Evolutionary conservation across 805 yeast genomes (phyloP), one percentile per base, ranked within the genome.

Genomic region (Yamadazyma olivae): DNA sequence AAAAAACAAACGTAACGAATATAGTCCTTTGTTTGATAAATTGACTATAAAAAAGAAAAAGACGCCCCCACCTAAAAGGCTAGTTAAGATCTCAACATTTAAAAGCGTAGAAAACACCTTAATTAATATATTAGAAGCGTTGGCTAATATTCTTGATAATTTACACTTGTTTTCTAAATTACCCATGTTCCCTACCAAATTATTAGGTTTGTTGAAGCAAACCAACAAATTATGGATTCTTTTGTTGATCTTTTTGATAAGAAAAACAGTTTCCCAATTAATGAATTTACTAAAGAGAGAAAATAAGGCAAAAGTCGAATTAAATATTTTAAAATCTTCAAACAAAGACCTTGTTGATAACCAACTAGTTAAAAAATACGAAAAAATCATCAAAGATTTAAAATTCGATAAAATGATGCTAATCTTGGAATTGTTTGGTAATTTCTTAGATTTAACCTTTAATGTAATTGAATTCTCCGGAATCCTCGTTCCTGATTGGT

Each of bases 191-290:
- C 74, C 74, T 2, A 45, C 61, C 37, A 42, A 40, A 16, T 44
- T 67, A 7, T 21, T 49, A 14, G 51, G 50, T 6, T 36, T 67
- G 15, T 49, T 67, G 32, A 64, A 63, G 36, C 67, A 67, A 35
- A 67, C 74, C 38, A 67, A 67, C 45, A 64, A 63, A 42, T 43
- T 67, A 28, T 67, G 74, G 74, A 59, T 67, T 25, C 48, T 67
- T 16, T 60, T 67, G 9, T 48, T 67, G 41, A 47, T 67, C 3
- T 67, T 67, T 32, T 55, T 67, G 47, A 61, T 67, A 15, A 44
- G 71, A 26, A 67, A 67, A 38, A 66, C 72, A 7, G 41, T 64
- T 5, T 61, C 71, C 1, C 74, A 67, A 45, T 57, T 67, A 32
- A 47, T 65, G 10, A 67, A 67, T 41, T 61, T 67, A 15, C 48